These are phyloP conservation scores for Alternaria sp. DNA, from an alignment of 2,329 filamentous ascomycete genomes.

Conservation along the genomic window DNA sequence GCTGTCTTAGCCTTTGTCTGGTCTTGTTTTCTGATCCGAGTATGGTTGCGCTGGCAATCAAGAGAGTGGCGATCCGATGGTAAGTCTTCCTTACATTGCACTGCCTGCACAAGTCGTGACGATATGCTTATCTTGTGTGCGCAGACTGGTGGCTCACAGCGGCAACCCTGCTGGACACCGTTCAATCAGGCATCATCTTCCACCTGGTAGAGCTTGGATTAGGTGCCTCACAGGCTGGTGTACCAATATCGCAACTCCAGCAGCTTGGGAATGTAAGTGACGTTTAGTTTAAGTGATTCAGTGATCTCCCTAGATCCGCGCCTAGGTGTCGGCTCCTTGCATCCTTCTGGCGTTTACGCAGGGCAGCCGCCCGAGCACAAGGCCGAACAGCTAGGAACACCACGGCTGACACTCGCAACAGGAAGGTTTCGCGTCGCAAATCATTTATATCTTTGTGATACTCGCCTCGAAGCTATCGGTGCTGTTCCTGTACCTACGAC, in stretches of 20 bases:
- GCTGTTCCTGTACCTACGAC: conserved; percentile 40
- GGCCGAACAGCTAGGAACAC: conserved; percentile 1
- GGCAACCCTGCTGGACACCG: conserved; percentile 37
- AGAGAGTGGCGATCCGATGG: conserved; percentile 47
- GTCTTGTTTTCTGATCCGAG: conserved; percentile 41
- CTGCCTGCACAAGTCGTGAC: conserved; percentile 22
- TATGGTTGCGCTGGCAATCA: conserved; percentile 39
- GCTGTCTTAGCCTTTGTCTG: conserved; percentile 41
- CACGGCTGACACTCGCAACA: conserved; percentile 27
- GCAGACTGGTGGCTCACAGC: conserved; percentile 19
- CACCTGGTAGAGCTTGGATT: conserved; percentile 37
- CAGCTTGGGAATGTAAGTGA: conserved; percentile 38
- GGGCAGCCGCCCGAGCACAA: conserved; percentile 2
- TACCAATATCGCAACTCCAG: conserved; percentile 27
- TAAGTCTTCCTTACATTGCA: conserved; percentile 33
- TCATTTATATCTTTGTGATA: conserved; percentile 42
- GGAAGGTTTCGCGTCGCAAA: conserved; percentile 42
- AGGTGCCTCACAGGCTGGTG: conserved; percentile 27
- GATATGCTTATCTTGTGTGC: conserved; percentile 2
- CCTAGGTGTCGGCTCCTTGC: conserved; percentile 22
- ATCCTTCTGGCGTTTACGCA: conserved; percentile 5
- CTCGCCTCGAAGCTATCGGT: conserved; percentile 42
- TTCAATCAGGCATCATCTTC: conserved; percentile 38
- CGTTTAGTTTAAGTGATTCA: background rate
- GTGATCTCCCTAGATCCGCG: conserved; percentile 8